Percentiles rank a stretch among this genome's conserved stretches.
Conservation (phyloP, 352 stramenopile genomes). For the Phytophthora boehmeriae region DNA sequence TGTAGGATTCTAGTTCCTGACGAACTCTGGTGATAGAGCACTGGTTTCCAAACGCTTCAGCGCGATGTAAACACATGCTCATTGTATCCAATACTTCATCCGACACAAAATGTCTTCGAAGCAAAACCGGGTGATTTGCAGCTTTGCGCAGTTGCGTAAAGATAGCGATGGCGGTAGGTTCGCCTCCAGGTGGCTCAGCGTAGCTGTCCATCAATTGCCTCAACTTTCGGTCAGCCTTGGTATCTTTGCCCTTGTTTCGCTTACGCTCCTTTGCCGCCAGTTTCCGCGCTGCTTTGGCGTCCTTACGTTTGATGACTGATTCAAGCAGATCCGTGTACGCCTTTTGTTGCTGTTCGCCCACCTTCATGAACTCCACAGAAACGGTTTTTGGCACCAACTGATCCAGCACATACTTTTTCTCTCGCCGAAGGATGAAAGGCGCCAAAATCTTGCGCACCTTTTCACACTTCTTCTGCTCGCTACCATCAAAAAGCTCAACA, state of each 20-base stretch:
- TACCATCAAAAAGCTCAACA: conserved; percentile 86
- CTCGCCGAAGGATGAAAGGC: conserved; percentile 96
- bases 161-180: conserved; percentile 61
- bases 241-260: conserved; percentile 52
- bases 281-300: conserved; percentile 49
- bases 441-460: conserved; percentile 94
- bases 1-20: conserved; percentile 94
- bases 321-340: conserved; percentile 89
- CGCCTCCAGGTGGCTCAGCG: conserved; percentile 17
- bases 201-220: conserved; percentile 46
- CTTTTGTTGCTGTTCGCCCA: conserved; percentile 73
- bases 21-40: conserved; percentile 85
- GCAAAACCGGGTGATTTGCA: conserved; percentile 96
- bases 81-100: conserved; percentile 85
- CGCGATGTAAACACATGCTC: conserved; percentile 75
- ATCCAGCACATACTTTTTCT: conserved; percentile 96
- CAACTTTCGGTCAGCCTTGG: conserved; percentile 52
- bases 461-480: conserved; percentile 75
- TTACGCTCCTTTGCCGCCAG: conserved; percentile 61
- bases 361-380: conserved; percentile 82
- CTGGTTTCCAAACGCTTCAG: conserved; percentile 86
- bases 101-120: conserved; percentile 85
- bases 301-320: conserved; percentile 68
- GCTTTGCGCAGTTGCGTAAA: conserved; percentile 98
- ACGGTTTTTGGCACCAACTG: conserved; percentile 91